Percentiles rank a stretch among this genome's conserved stretches.
Conservation (phyloP, 2,329 filamentous ascomycete species). For the Didymella exigua region DNA sequence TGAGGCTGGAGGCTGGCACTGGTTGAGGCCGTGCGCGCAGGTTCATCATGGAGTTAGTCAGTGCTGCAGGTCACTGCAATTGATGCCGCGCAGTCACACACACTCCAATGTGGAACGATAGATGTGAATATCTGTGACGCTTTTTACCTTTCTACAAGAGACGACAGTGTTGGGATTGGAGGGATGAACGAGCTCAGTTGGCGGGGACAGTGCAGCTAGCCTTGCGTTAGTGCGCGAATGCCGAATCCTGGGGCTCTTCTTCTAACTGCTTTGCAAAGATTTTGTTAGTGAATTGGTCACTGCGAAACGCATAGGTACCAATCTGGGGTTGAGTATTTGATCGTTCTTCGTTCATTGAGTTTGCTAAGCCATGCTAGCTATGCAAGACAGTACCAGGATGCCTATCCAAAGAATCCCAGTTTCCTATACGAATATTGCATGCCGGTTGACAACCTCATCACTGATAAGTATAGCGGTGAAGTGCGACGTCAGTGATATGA, state of each 20-base stretch:
- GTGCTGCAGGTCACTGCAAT: neutral
- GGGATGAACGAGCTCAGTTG: neutral
- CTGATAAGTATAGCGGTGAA: neutral
- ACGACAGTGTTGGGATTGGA: neutral
- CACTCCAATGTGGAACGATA: no score
- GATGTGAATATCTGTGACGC: neutral
- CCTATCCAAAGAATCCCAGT: neutral
- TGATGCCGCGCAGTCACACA: no score
- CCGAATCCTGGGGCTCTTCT: neutral
- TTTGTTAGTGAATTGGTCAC: no score
- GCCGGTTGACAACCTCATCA: neutral
- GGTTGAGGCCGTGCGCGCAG: neutral
- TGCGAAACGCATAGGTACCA: neutral
- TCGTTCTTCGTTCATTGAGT: neutral
- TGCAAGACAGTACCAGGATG: neutral
- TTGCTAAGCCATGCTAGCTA: neutral
- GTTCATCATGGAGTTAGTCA: neutral
- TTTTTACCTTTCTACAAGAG: neutral
- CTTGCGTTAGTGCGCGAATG: neutral
- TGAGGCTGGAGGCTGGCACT: conserved; percentile 5
- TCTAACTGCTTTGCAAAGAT: no score
- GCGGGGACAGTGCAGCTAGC: neutral
- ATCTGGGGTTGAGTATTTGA: neutral
- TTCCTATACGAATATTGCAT: neutral
- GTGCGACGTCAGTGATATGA: neutral